Evolutionary conservation across 345 rosid species (phyloP).

Genomic region (Pugionium dolabratum): DNA sequence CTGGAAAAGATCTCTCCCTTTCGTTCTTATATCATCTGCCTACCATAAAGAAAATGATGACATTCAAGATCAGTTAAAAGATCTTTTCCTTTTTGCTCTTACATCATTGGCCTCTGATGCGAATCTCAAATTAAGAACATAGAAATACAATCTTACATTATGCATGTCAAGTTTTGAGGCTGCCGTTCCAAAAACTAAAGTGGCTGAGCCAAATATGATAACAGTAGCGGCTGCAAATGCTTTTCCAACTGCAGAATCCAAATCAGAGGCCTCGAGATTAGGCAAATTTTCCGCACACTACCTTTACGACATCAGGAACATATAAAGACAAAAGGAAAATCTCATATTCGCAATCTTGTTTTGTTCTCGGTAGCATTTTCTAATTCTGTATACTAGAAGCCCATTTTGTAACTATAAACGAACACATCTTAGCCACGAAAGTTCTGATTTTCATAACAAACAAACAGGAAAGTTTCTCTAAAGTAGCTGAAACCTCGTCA

Average conservation of each 20-base stretch:
- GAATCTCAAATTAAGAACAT: not conserved
- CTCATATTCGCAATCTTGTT: not conserved
- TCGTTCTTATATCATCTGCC: constrained; percentile 62
- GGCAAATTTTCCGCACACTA: not conserved
- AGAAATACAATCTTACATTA: constrained; percentile 46
- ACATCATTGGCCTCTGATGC: not conserved
- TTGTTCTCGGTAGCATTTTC: not conserved
- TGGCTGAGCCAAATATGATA: constrained; percentile 73
- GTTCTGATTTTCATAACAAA: constrained; percentile 1
- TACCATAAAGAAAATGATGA: constrained; percentile 24
- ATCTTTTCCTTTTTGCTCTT: not conserved
- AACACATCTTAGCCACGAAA: not conserved
- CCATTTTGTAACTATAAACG: not conserved
- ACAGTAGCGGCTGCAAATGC: constrained; percentile 80
- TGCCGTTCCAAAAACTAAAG: constrained; percentile 56
- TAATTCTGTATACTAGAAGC: not conserved
- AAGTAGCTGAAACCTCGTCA: not conserved
- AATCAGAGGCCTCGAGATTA: constrained; percentile 9
- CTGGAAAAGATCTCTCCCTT: constrained; percentile 62
- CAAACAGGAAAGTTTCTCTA: not conserved
- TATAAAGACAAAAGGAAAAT: not conserved
- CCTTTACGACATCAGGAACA: not conserved
- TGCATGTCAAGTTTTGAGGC: constrained; percentile 65
- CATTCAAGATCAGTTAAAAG: constrained; percentile 3
- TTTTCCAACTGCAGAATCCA: constrained; percentile 60